Percentiles rank a stretch among this genome's conserved stretches.
Evolutionary conservation across 2,329 filamentous ascomycete genomes (phyloP).

Genomic region (Colletotrichum sp.): DNA sequence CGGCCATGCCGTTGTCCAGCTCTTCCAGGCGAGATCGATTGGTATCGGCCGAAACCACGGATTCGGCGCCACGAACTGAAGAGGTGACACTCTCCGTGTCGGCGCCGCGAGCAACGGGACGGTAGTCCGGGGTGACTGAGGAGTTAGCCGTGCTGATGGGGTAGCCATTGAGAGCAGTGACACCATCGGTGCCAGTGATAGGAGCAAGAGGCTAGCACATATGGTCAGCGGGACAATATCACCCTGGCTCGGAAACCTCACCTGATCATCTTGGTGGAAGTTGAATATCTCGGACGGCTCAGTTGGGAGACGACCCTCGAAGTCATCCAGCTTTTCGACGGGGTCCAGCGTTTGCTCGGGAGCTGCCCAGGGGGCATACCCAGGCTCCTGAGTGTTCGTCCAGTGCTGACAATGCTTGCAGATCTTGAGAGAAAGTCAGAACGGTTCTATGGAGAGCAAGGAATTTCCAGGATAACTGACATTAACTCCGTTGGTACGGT

Average conservation of each 20-base stretch:
- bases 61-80: not conserved
- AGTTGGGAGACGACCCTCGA: not conserved
- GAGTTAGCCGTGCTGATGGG: not conserved
- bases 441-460: not conserved
- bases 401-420: slow-evolving; percentile 41
- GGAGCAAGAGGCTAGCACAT: slow-evolving; percentile 7
- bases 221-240: not conserved
- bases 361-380: slow-evolving; percentile 14
- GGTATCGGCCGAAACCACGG: not conserved
- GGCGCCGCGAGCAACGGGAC: not conserved
- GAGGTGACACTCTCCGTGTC: not conserved
- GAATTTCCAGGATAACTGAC: slow-evolving; percentile 27
- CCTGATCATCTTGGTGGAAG: not conserved
- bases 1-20: not conserved
- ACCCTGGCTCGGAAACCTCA: not conserved
- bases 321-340: not conserved
- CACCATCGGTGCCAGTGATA: not conserved
- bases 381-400: slow-evolving; percentile 39
- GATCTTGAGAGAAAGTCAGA: slow-evolving; percentile 25
- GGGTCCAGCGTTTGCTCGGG: not conserved
- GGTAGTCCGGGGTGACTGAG: not conserved
- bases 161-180: not conserved
- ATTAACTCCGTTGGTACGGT: slow-evolving; percentile 29
- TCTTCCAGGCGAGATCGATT: not conserved
- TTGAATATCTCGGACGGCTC: slow-evolving; percentile 14